Percentiles rank a stretch among this genome's conserved stretches.
Evolutionary conservation across 352 stramenopile genomes (phyloP).

Genomic region (Aphanomyces euteiches): DNA sequence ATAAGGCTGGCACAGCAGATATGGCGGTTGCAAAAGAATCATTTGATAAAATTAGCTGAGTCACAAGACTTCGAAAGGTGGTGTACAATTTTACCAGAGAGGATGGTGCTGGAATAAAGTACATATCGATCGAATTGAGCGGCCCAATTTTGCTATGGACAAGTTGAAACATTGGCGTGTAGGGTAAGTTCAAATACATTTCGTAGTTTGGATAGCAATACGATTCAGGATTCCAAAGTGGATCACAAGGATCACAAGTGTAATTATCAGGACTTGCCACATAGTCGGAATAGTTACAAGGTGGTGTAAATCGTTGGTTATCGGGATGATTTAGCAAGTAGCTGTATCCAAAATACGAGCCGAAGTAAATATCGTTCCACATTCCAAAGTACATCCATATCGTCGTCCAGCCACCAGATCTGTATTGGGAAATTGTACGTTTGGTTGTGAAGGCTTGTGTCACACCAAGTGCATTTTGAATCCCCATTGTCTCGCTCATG

Average conservation of each 20-base stretch:
- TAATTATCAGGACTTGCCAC: background rate
- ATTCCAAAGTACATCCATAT: background rate
- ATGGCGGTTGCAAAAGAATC: background rate
- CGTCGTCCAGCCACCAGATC: background rate
- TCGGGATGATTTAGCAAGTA: background rate
- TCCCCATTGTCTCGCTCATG: slow-evolving; percentile 3
- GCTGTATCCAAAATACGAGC: background rate
- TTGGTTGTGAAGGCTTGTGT: slow-evolving; percentile 12
- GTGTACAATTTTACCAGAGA: background rate
- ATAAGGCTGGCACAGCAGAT: background rate
- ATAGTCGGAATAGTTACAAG: slow-evolving; percentile 7
- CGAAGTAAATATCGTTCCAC: background rate
- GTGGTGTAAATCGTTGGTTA: slow-evolving; percentile 1
- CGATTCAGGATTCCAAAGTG: background rate
- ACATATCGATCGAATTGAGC: slow-evolving; percentile 20
- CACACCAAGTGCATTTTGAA: slow-evolving; percentile 18
- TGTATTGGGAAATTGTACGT: background rate
- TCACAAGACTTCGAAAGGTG: slow-evolving; percentile 1
- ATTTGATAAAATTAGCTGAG: background rate
- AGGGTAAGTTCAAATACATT: background rate
- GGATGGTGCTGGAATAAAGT: background rate
- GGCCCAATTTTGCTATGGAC: slow-evolving; percentile 2
- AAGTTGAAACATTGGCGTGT: background rate
- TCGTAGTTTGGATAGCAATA: background rate
- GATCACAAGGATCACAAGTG: slow-evolving; percentile 4